Evolutionary conservation across 129 eudicot species (phyloP).

Genomic region (Cynara cardunculus): DNA sequence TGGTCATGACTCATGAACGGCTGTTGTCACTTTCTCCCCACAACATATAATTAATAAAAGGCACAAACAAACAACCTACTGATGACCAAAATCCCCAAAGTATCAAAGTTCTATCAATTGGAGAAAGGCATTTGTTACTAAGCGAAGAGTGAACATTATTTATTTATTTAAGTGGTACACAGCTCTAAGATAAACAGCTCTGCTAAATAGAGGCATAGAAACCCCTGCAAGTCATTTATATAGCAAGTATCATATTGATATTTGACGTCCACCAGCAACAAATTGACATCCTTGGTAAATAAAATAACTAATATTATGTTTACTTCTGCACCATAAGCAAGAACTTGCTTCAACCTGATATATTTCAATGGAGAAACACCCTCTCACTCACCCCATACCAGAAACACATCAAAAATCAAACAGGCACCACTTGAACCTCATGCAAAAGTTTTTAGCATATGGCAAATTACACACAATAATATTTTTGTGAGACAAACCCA

Average conservation of each 20-base stretch:
- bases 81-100: neutral
- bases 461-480: neutral
- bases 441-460: neutral
- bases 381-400: neutral
- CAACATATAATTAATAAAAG: neutral
- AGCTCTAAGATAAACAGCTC: neutral
- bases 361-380: neutral
- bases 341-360: neutral
- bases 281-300: neutral
- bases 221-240: neutral
- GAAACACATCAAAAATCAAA: neutral
- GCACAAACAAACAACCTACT: neutral
- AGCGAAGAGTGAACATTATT: neutral
- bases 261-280: neutral
- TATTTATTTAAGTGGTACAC: neutral
- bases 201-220: neutral
- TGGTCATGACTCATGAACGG: neutral
- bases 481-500: neutral
- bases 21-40: neutral
- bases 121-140: neutral
- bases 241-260: neutral
- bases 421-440: neutral
- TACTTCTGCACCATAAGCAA: neutral
- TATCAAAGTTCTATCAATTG: neutral
- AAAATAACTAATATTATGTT: neutral